phyloP scores from a whole-genome alignment of 2,329 filamentous ascomycete genomes.

The Trematosphaeria pertusa region DNA sequence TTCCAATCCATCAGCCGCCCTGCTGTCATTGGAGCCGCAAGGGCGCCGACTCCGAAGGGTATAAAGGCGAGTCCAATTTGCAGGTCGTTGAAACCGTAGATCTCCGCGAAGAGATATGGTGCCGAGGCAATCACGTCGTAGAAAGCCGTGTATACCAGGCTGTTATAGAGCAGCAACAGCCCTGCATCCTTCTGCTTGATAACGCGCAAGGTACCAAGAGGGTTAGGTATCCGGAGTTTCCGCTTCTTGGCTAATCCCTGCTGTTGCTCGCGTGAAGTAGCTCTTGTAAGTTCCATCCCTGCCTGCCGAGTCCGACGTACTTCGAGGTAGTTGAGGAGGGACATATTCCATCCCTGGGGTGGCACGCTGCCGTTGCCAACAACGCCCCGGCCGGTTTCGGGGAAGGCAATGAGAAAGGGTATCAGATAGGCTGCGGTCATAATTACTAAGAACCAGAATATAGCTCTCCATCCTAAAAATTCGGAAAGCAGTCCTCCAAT shows the following conservation, averaged over 20 bases:
- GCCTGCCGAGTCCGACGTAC: constrained; percentile 35
- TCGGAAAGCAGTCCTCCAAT: constrained; percentile 41
- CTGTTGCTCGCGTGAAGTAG: constrained; percentile 27
- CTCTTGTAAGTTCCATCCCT: constrained; percentile 20
- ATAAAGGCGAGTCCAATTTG: constrained; percentile 53
- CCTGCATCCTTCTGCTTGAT: constrained; percentile 50
- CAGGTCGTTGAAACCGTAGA: constrained; percentile 57
- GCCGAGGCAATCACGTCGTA: constrained; percentile 56
- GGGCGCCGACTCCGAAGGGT: constrained; percentile 48
- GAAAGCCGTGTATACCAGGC: constrained; percentile 56
- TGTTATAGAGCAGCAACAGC: constrained; percentile 45
- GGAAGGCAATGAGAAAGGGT: constrained; percentile 40
- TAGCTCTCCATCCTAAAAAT: constrained; percentile 40
- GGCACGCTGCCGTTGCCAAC: constrained; percentile 36
- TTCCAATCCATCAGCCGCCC: constrained; percentile 73
- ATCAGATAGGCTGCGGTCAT: constrained; percentile 41
- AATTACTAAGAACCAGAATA: constrained; percentile 48
- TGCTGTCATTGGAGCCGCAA: constrained; percentile 46
- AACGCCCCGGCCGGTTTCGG: constrained; percentile 46
- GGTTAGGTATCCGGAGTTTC: constrained; percentile 54
- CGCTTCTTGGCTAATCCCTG: constrained; percentile 33
- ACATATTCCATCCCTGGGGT: constrained; percentile 33
- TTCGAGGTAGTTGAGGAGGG: constrained; percentile 31
- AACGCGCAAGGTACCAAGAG: constrained; percentile 50
- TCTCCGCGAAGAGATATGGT: constrained; percentile 54